Percentiles rank a stretch among this genome's conserved stretches.
Evolutionary conservation across 2,329 filamentous ascomycete species (phyloP).

Genomic region (Elsinoe batatas): DNA sequence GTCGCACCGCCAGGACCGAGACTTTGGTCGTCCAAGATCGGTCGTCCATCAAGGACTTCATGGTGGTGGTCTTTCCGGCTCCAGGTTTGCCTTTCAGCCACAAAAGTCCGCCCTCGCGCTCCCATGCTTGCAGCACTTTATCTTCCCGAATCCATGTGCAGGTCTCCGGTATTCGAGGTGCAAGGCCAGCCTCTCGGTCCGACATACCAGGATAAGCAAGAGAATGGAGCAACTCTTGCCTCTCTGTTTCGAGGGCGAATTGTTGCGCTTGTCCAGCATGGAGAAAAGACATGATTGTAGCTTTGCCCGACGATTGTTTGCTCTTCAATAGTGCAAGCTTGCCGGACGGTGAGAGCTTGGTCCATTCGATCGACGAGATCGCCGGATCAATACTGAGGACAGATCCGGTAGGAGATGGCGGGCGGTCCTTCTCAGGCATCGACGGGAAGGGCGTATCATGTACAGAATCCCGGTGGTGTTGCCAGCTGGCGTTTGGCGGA

Average conservation of each 20-base stretch:
- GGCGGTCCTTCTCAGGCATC: no score
- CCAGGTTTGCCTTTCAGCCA: conserved; percentile 16
- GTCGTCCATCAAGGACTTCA: conserved; percentile 10
- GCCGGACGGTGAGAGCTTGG: neutral
- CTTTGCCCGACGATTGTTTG: neutral
- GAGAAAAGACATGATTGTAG: neutral
- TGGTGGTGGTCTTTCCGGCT: conserved; percentile 14
- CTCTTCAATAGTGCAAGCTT: neutral
- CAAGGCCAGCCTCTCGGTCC: neutral
- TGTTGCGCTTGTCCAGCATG: neutral
- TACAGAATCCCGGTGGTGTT: no score
- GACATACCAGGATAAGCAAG: neutral
- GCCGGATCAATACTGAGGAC: neutral
- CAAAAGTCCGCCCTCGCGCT: neutral
- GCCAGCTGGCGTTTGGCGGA: no score
- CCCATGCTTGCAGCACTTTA: neutral
- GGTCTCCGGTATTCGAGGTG: neutral
- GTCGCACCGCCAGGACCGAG: neutral
- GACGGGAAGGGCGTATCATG: no score
- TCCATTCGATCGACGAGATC: neutral
- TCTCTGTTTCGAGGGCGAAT: neutral
- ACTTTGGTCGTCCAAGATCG: neutral
- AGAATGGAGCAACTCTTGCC: neutral
- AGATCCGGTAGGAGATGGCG: no score
- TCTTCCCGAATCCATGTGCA: neutral